Percentiles rank a stretch among this genome's conserved stretches.
Conservation (phyloP, 371 early-diverging fungal species). For the Apophysomyces ossiformis region DNA sequence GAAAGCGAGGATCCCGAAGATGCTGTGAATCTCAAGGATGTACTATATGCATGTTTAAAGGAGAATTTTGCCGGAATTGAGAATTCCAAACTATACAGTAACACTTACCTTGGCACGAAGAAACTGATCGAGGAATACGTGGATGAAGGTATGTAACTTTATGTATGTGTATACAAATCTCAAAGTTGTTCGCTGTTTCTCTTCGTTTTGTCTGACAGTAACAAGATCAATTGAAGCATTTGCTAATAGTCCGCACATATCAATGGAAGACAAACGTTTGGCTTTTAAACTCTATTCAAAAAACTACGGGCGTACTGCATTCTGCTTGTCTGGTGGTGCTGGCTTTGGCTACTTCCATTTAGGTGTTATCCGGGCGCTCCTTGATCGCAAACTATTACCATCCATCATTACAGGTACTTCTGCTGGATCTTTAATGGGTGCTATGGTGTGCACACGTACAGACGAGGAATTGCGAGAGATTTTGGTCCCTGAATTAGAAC, state of each 20-base stretch:
- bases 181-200: background rate
- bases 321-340: constrained; percentile 91
- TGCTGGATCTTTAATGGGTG: constrained; percentile 81
- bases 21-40: constrained; percentile 46
- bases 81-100: constrained; percentile 74
- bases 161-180: background rate
- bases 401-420: constrained; percentile 88
- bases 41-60: constrained; percentile 73
- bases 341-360: constrained; percentile 85
- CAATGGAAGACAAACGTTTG: constrained; percentile 64
- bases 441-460: constrained; percentile 77
- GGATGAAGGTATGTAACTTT: constrained; percentile 65
- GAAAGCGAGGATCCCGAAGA: constrained; percentile 34
- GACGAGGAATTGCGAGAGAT: constrained; percentile 78
- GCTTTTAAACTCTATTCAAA: constrained; percentile 78
- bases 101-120: constrained; percentile 82
- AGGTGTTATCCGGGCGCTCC: constrained; percentile 76
- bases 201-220: constrained; percentile 35
- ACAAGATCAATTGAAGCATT: constrained; percentile 69
- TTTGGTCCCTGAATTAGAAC: constrained; percentile 63
- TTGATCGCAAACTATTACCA: constrained; percentile 79
- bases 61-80: constrained; percentile 84
- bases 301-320: constrained; percentile 87
- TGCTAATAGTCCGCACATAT: constrained; percentile 48
- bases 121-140: constrained; percentile 78